Evolutionary conservation across 768 basidiomycete species (phyloP).

Genomic region (Serendipita indica): DNA sequence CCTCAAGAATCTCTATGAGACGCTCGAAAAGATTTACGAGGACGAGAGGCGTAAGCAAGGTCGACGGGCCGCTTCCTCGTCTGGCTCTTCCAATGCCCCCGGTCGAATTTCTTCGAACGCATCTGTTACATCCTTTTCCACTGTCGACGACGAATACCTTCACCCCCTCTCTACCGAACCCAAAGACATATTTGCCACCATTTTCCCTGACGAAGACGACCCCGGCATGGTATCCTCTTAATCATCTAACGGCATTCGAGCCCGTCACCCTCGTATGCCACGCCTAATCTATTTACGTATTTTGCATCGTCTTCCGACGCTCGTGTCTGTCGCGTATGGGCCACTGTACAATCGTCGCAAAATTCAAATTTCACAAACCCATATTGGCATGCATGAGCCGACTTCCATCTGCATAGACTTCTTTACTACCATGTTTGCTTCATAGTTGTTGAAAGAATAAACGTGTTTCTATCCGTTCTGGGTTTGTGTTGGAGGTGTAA

Average conservation of each 20-base stretch:
- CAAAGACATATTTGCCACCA: slow-evolving; percentile 65
- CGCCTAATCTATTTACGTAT: neutral
- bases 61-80: neutral
- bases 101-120: slow-evolving; percentile 33
- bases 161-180: slow-evolving; percentile 54
- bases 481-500: neutral
- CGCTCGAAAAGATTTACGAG: slow-evolving; percentile 77
- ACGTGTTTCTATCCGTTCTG: too few species aligned
- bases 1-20: slow-evolving; percentile 59
- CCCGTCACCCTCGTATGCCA: neutral
- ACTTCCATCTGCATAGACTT: too few species aligned
- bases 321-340: slow-evolving; percentile 1
- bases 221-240: slow-evolving; percentile 64
- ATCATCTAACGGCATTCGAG: slow-evolving; percentile 10
- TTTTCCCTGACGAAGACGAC: slow-evolving; percentile 49
- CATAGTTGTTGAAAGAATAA: too few species aligned
- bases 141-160: slow-evolving; percentile 31
- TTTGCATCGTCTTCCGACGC: too few species aligned
- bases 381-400: too few species aligned
- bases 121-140: too few species aligned
- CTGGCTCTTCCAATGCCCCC: slow-evolving; percentile 28
- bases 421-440: too few species aligned
- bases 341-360: neutral
- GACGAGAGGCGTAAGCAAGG: slow-evolving; percentile 54
- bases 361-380: too few species aligned